Evolutionary conservation across 78 protist species (phyloP).

Genomic region (Dictyostelium discoideum): dicty_2.7 NC_007091.3:3870501-3871000

Average conservation of each 20-base stretch:
- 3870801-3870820: not conserved
- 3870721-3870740: not conserved
- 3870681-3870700: not conserved
- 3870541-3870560: not conserved
- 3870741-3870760: not conserved
- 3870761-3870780: not conserved
- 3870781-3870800: not conserved
- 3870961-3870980: too few relatives aligned
- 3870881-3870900: not conserved
- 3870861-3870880: not conserved
- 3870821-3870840: too few relatives aligned
- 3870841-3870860: not conserved
- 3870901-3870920: not conserved
- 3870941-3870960: too few relatives aligned
- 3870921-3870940: too few relatives aligned
- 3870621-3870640: not conserved
- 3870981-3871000: too few relatives aligned
- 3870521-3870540: not conserved
- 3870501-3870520: too few relatives aligned
- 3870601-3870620: not conserved
- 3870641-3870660: too few relatives aligned
- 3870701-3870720: not conserved
- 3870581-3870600: not conserved
- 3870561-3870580: not conserved
- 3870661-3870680: not conserved